Percentiles rank a stretch among this genome's conserved stretches.
phyloP scores from a whole-genome alignment of 2,329 filamentous ascomycete species.

The Pseudopithomyces maydicus region DNA sequence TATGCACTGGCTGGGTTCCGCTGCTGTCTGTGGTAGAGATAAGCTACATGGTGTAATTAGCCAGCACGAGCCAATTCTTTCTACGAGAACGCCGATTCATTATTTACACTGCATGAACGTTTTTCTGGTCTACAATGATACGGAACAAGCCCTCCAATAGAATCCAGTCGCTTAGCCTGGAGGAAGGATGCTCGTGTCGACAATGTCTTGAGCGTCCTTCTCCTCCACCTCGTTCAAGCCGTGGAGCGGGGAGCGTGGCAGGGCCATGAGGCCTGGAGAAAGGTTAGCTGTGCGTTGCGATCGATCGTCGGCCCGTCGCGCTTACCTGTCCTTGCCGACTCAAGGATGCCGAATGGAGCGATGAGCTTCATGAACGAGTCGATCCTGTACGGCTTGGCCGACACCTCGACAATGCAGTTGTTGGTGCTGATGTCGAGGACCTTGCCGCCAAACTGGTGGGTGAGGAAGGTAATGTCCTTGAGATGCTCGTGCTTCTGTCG shows the following conservation, averaged over 20 bases:
- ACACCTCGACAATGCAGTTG: constrained; percentile 97
- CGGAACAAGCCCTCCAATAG: constrained; percentile 1
- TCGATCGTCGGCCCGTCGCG: constrained; percentile 14
- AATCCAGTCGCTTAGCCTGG: constrained; percentile 69
- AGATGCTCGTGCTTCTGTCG: constrained; percentile 98
- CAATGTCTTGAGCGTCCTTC: constrained; percentile 92
- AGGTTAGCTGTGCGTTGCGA: constrained; percentile 17
- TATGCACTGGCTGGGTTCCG: neutral
- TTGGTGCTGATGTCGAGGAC: constrained; percentile 97
- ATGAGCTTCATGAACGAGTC: constrained; percentile 98
- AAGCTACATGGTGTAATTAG: neutral
- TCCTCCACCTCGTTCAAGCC: constrained; percentile 72
- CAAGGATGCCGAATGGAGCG: constrained; percentile 90
- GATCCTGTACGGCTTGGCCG: constrained; percentile 90
- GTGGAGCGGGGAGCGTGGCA: constrained; percentile 88
- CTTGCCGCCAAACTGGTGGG: constrained; percentile 97
- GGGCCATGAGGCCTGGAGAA: constrained; percentile 79
- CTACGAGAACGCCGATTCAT: constrained; percentile 11
- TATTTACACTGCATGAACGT: constrained; percentile 14
- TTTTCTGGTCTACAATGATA: constrained; percentile 1
- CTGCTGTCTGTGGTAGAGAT: constrained; percentile 1
- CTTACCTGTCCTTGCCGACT: constrained; percentile 84
- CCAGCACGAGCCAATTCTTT: constrained; percentile 4
- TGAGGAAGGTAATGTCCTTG: constrained; percentile 92
- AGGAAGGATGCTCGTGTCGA: constrained; percentile 91